Evolutionary conservation across 2,329 filamentous ascomycete genomes (phyloP).

Genomic region (Niveomyces coronatus): DNA sequence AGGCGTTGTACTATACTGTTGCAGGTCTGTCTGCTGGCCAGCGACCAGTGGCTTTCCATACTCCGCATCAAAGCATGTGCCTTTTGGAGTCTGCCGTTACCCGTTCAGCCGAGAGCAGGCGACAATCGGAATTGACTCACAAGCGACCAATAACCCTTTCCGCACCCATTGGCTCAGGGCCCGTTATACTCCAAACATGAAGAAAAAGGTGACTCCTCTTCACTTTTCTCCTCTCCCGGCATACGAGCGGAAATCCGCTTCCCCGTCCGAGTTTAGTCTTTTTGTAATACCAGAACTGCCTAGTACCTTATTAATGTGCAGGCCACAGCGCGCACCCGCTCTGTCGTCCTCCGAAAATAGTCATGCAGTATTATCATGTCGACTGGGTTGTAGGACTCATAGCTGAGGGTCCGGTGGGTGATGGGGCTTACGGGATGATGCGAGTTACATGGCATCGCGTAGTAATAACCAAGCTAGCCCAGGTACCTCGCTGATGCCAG

Average conservation of each 20-base stretch:
- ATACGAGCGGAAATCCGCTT: conserved; percentile 8
- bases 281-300: too few relatives aligned
- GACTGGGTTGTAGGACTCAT: conserved; percentile 8
- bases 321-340: background rate
- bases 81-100: conserved; percentile 6
- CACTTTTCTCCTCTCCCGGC: background rate
- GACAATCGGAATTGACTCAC: background rate
- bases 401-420: conserved; percentile 7
- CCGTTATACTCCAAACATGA: background rate
- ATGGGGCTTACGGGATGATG: conserved; percentile 8
- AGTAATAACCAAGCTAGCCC: conserved; percentile 5
- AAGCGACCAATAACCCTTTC: too few relatives aligned
- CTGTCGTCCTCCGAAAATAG: background rate
- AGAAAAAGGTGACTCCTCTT: background rate
- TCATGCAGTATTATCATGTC: conserved; percentile 9
- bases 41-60: too few relatives aligned
- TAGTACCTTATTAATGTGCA: background rate
- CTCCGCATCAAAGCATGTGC: conserved; percentile 7
- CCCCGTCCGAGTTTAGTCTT: conserved; percentile 2
- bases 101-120: conserved; percentile 9
- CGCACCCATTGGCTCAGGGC: too few relatives aligned
- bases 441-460: conserved; percentile 2
- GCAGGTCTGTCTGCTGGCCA: too few relatives aligned
- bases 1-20: too few relatives aligned
- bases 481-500: background rate